These are phyloP conservation scores for Debaryomyces psychrophilus DNA, from an alignment of 1,139 yeast species.

Conservation along the genomic window DNA sequence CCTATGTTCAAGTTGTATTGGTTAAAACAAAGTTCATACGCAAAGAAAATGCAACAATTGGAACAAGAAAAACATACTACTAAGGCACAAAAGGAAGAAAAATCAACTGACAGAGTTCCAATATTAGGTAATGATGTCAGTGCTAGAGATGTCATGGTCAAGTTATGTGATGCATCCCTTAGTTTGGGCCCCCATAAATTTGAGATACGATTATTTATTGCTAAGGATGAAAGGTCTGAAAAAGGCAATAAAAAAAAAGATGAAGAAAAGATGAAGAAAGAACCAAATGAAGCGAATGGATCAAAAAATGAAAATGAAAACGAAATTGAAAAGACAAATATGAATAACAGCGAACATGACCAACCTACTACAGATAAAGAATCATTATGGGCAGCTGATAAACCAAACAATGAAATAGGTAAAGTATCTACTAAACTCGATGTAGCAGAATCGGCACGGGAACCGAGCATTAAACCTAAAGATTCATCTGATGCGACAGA, in stretches of 20 bases:
- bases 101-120: constrained; percentile 37
- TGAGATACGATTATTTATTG: constrained; percentile 74
- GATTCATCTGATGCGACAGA: too few relatives aligned
- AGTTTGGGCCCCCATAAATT: constrained; percentile 83
- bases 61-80: constrained; percentile 38
- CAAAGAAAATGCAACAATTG: constrained; percentile 34
- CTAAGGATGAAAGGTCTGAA: constrained; percentile 68
- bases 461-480: too few relatives aligned
- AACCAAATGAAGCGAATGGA: background rate
- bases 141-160: constrained; percentile 87
- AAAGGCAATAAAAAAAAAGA: constrained; percentile 36
- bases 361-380: background rate
- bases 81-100: constrained; percentile 28
- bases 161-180: constrained; percentile 75
- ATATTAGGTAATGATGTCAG: constrained; percentile 51
- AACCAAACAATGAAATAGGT: background rate
- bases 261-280: constrained; percentile 28
- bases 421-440: too few relatives aligned
- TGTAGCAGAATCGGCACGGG: too few relatives aligned
- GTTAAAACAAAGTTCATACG: constrained; percentile 62
- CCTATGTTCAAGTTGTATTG: constrained; percentile 81
- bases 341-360: background rate
- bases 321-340: background rate
- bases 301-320: background rate
- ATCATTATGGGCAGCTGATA: background rate